Conservation (phyloP, 2,329 filamentous ascomycete genomes). For the Clathrospora elynae region DNA sequence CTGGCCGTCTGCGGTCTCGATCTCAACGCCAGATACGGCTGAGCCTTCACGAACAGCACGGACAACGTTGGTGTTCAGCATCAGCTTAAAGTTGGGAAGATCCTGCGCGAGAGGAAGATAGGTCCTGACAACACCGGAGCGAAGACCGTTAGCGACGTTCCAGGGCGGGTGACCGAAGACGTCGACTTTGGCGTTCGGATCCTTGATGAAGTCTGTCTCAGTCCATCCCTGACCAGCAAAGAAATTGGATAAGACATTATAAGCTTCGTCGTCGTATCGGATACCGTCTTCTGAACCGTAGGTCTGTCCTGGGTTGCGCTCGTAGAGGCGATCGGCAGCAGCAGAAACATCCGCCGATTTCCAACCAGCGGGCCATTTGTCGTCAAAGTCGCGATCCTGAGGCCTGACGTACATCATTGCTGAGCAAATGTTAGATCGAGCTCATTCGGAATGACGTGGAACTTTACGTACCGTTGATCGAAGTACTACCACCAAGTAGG, state of each 20-base stretch:
- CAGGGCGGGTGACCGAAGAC: conserved; percentile 66
- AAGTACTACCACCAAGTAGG: conserved; percentile 68
- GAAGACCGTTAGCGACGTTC: conserved; percentile 68
- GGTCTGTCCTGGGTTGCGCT: conserved; percentile 71
- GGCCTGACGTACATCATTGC: conserved; percentile 45
- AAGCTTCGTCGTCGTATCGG: conserved; percentile 68
- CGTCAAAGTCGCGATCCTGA: conserved; percentile 65
- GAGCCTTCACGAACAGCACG: conserved; percentile 67
- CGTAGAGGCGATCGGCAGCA: conserved; percentile 68
- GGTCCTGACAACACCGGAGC: conserved; percentile 70
- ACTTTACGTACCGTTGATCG: conserved; percentile 69
- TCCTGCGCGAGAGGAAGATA: conserved; percentile 68
- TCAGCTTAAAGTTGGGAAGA: conserved; percentile 68
- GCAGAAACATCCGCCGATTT: conserved; percentile 65
- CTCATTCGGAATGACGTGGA: conserved; percentile 37
- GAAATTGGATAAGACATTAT: conserved; percentile 65
- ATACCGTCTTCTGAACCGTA: conserved; percentile 68
- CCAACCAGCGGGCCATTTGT: conserved; percentile 74
- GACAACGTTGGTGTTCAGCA: conserved; percentile 68
- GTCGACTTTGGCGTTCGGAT: conserved; percentile 65
- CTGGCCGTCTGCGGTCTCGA: conserved; percentile 53
- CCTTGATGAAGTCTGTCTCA: conserved; percentile 65
- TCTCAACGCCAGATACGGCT: conserved; percentile 67
- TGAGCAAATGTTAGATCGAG: conserved; percentile 5
- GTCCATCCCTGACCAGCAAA: conserved; percentile 65